phyloP scores from a whole-genome alignment of 2,329 filamentous ascomycete genomes.

The Aspergillus brasiliensis region DNA sequence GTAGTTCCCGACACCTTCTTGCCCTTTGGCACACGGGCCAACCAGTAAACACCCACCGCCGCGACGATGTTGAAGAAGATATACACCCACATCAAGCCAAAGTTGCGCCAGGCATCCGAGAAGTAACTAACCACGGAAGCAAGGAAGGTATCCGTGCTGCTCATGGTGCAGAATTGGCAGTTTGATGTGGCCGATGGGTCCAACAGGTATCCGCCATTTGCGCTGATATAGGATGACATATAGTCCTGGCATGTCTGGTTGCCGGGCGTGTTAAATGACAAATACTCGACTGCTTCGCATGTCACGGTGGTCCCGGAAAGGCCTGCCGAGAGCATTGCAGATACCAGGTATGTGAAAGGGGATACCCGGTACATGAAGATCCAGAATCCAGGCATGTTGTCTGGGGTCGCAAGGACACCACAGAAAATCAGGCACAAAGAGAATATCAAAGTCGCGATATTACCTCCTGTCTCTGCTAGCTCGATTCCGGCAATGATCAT shows the following conservation, averaged over 20 bases:
- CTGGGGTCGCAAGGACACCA: conserved; percentile 53
- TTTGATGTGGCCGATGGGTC: conserved; percentile 46
- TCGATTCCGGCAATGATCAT: conserved; percentile 72
- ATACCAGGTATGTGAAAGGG: conserved; percentile 64
- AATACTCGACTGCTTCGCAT: conserved; percentile 34
- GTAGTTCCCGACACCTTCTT: conserved; percentile 16
- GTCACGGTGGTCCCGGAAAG: conserved; percentile 28
- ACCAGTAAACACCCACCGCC: conserved; percentile 63
- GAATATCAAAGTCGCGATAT: conserved; percentile 62
- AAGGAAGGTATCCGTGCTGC: conserved; percentile 52
- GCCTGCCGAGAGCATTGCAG: conserved; percentile 45
- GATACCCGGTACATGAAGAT: conserved; percentile 73
- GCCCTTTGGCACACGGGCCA: conserved; percentile 56
- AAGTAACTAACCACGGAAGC: conserved; percentile 44
- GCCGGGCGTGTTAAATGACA: conserved; percentile 50
- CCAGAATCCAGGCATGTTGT: conserved; percentile 69
- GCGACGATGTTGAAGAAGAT: conserved; percentile 63
- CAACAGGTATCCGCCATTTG: conserved; percentile 44
- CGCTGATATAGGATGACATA: conserved; percentile 42
- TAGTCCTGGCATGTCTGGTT: conserved; percentile 63
- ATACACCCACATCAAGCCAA: conserved; percentile 68
- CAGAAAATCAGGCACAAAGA: conserved; percentile 63
- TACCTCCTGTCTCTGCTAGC: conserved; percentile 67
- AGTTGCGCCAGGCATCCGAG: conserved; percentile 64
- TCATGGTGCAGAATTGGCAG: conserved; percentile 54